These are phyloP conservation scores for Chimonanthus salicifolius DNA, from an alignment of 164 flowering plant genomes.

Conservation along the genomic window DNA sequence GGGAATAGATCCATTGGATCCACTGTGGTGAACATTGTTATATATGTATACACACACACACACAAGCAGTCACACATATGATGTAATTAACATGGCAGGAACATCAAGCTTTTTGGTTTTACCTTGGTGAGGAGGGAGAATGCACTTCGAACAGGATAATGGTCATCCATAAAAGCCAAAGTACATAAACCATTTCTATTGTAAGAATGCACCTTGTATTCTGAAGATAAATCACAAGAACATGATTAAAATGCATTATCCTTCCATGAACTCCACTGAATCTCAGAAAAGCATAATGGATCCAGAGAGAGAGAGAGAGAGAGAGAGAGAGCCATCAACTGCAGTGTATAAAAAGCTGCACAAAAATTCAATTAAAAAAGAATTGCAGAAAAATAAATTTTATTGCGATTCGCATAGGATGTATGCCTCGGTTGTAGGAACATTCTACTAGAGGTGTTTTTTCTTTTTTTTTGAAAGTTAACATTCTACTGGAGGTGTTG, in stretches of 20 bases:
- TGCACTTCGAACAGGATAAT: constrained; percentile 95
- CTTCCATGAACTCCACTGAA: neutral
- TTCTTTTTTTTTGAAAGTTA: too few relatives aligned
- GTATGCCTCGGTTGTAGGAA: neutral
- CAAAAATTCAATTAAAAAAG: too few relatives aligned
- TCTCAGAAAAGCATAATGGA: neutral
- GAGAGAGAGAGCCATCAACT: neutral
- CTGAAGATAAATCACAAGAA: constrained; percentile 24
- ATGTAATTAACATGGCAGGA: too few relatives aligned
- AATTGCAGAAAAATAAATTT: too few relatives aligned
- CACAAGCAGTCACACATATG: too few relatives aligned
- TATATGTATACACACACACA: too few relatives aligned
- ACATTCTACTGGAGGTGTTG: neutral
- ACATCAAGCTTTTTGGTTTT: neutral
- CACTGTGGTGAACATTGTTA: too few relatives aligned
- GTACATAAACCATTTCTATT: constrained; percentile 87
- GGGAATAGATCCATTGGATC: too few relatives aligned
- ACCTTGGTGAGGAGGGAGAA: constrained; percentile 93
- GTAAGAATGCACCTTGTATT: constrained; percentile 96
- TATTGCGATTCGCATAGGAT: neutral
- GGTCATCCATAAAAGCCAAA: constrained; percentile 95
- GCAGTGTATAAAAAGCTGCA: neutral
- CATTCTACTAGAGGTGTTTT: neutral
- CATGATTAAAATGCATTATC: neutral
- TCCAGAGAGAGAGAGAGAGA: neutral